Conservation (phyloP, 306 rosid species). For the Gynostemma pentaphyllum region DNA sequence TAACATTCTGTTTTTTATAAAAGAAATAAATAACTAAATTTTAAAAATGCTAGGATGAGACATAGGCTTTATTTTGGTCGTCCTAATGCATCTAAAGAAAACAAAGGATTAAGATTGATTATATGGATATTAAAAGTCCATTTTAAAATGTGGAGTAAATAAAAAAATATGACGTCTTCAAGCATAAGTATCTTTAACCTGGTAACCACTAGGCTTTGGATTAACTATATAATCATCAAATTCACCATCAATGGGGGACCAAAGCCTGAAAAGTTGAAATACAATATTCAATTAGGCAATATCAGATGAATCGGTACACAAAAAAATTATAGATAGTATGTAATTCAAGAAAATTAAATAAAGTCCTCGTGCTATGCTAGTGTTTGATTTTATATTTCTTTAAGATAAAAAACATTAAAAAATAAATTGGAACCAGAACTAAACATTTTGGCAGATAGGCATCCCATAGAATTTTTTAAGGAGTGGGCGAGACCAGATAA, state of each 20-base stretch:
- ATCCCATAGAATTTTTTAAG: not conserved
- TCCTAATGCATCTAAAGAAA: too few relatives aligned
- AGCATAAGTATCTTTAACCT: slow-evolving; percentile 40
- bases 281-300: not conserved
- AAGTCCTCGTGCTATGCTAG: not conserved
- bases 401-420: not conserved
- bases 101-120: too few relatives aligned
- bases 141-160: too few relatives aligned
- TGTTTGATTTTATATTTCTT: not conserved
- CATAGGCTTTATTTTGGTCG: not conserved
- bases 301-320: not conserved
- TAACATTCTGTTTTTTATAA: too few relatives aligned
- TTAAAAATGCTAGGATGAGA: not conserved
- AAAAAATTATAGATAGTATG: not conserved
- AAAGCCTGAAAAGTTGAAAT: slow-evolving; percentile 38
- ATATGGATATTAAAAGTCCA: too few relatives aligned
- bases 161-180: not conserved
- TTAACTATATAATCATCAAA: slow-evolving; percentile 93
- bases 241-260: slow-evolving; percentile 94
- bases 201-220: slow-evolving; percentile 97
- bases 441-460: not conserved
- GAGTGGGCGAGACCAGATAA: not conserved
- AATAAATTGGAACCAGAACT: not conserved
- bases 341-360: not conserved
- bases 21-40: not conserved